A percentile compares a stretch with the other conserved stretches of the same genome.
Conservation (phyloP, 106 monocot species). For the Gastrodia elata region DNA sequence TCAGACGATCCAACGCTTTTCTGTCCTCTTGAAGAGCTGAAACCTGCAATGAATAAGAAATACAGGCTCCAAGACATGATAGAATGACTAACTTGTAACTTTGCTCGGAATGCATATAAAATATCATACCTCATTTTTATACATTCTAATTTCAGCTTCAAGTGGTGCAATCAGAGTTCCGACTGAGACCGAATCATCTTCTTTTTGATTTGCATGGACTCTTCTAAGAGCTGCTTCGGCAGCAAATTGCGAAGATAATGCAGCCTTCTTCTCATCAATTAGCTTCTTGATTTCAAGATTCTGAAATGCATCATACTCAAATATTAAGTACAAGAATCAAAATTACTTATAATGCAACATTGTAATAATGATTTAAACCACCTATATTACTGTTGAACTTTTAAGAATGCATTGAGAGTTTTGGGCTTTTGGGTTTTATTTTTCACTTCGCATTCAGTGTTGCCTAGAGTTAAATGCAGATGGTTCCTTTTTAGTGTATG, state of each 20-base stretch:
- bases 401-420: too few species aligned
- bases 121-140: slow-evolving; percentile 23
- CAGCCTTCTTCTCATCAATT: slow-evolving; percentile 48
- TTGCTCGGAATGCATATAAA: neutral
- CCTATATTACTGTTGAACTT: too few species aligned
- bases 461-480: too few species aligned
- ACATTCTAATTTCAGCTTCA: slow-evolving; percentile 32
- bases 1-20: slow-evolving; percentile 23
- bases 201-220: slow-evolving; percentile 39
- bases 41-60: slow-evolving; percentile 15
- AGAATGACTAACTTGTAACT: neutral
- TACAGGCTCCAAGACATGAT: neutral
- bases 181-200: slow-evolving; percentile 24
- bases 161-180: slow-evolving; percentile 33
- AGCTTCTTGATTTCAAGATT: slow-evolving; percentile 56
- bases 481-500: too few species aligned
- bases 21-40: slow-evolving; percentile 26
- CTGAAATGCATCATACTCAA: slow-evolving; percentile 20
- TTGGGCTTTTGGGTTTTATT: too few species aligned
- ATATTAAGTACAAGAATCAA: neutral
- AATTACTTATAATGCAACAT: too few species aligned
- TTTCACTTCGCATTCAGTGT: too few species aligned
- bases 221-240: slow-evolving; percentile 65
- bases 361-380: too few species aligned
- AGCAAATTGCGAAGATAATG: slow-evolving; percentile 53